Conservation (phyloP, 2,329 filamentous ascomycete species). For the Pseudogymnoascus sp. region DNA sequence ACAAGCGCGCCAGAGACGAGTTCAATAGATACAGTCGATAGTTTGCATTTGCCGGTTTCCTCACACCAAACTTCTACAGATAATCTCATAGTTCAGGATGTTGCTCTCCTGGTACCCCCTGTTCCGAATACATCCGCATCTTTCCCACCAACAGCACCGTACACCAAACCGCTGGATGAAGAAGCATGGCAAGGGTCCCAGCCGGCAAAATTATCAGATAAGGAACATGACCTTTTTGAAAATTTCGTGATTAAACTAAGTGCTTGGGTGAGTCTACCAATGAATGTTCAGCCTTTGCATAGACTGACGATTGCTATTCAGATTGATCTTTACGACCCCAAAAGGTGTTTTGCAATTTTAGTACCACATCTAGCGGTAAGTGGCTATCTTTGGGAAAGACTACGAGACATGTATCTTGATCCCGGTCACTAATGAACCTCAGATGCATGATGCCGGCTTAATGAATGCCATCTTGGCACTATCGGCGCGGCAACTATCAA, state of each 20-base stretch:
- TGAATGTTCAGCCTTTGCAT: background rate
- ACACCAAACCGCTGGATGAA: slow-evolving; percentile 13
- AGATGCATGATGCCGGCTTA: slow-evolving; percentile 45
- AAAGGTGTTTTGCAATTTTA: slow-evolving; percentile 27
- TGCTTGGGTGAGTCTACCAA: slow-evolving; percentile 15
- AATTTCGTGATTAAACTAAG: slow-evolving; percentile 22
- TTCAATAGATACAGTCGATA: background rate
- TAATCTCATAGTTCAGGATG: background rate
- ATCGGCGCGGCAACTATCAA: slow-evolving; percentile 42
- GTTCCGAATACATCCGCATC: background rate
- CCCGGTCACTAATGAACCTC: slow-evolving; percentile 19
- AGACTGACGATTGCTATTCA: background rate
- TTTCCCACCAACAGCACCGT: background rate
- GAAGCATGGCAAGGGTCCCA: slow-evolving; percentile 17
- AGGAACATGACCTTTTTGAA: slow-evolving; percentile 19
- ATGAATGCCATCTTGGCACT: slow-evolving; percentile 50
- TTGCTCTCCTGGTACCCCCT: background rate
- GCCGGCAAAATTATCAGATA: slow-evolving; percentile 16
- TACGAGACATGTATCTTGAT: background rate
- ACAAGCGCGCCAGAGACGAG: slow-evolving; percentile 11
- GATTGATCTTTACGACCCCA: slow-evolving; percentile 29
- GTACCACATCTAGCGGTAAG: slow-evolving; percentile 27
- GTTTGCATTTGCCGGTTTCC: background rate
- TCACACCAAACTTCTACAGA: background rate
- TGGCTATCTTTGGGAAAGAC: background rate